Evolutionary conservation across 805 yeast genomes (phyloP).

Genomic region (Komagataella populi): DNA sequence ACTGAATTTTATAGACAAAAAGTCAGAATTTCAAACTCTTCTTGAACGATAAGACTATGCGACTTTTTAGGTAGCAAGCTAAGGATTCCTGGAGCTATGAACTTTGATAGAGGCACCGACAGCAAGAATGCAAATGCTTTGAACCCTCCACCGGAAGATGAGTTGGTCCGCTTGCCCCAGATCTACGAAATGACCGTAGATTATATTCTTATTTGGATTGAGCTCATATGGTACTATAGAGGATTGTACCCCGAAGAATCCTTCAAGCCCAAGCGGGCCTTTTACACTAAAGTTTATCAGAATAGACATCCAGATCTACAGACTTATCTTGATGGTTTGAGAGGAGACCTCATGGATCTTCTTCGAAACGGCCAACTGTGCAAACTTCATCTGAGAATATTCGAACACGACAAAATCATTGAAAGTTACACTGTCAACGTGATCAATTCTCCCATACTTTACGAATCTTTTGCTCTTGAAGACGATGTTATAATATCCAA

Average conservation of each 20-base stretch:
- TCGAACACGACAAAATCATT: not conserved
- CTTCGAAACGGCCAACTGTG: not conserved
- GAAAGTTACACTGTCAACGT: not conserved
- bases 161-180: conserved; percentile 1
- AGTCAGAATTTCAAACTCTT: not conserved
- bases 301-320: not conserved
- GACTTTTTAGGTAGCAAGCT: not conserved
- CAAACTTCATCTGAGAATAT: not conserved
- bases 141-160: not conserved
- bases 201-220: conserved; percentile 34
- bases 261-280: not conserved
- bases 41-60: not conserved
- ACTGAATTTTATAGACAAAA: not conserved
- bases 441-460: not conserved
- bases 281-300: not conserved
- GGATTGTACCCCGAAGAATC: conserved; percentile 34
- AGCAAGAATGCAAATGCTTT: not conserved
- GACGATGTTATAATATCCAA: not conserved
- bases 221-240: conserved; percentile 40
- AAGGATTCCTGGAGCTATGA: not conserved
- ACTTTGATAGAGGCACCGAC: not conserved
- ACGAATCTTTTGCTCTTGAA: not conserved
- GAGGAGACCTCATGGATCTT: not conserved
- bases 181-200: conserved; percentile 27
- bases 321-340: not conserved